A percentile compares a stretch with the other conserved stretches of the same genome.
Conservation (phyloP, 352 stramenopile genomes). For the Globisporangium splendens region DNA sequence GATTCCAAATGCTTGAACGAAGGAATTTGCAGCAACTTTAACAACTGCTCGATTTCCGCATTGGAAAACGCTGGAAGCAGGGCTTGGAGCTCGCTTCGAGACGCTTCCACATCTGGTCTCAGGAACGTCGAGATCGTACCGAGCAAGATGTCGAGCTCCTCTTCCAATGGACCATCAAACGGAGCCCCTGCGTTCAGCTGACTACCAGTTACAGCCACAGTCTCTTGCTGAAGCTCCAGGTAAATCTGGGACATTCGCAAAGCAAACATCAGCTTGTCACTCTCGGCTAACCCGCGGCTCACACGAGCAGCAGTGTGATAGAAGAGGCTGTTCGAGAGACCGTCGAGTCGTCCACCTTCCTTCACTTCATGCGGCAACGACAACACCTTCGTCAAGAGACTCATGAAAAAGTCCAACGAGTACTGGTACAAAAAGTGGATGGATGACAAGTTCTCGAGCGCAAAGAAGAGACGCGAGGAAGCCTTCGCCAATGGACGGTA, state of each 20-base stretch:
- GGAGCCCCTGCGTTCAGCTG: constrained; percentile 25
- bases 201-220: constrained; percentile 21
- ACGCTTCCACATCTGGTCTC: constrained; percentile 28
- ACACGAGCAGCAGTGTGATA: constrained; percentile 90
- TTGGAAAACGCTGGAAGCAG: constrained; percentile 57
- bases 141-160: constrained; percentile 71
- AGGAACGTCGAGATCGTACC: constrained; percentile 51
- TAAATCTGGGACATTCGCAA: constrained; percentile 94
- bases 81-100: constrained; percentile 41
- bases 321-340: constrained; percentile 89
- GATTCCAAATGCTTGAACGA: constrained; percentile 78
- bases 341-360: constrained; percentile 42
- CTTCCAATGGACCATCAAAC: constrained; percentile 65
- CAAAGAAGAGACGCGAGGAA: constrained; percentile 90
- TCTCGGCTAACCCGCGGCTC: constrained; percentile 91
- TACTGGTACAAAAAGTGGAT: constrained; percentile 99
- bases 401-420: constrained; percentile 96
- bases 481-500: constrained; percentile 94
- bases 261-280: constrained; percentile 99
- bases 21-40: constrained; percentile 69
- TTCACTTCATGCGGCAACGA: constrained; percentile 20
- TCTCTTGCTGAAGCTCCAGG: constrained; percentile 66
- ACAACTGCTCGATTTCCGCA: constrained; percentile 80
- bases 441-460: constrained; percentile 91
- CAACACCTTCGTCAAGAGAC: constrained; percentile 93